Evolutionary conservation across 345 rosid species (phyloP), one percentile per base, ranked within the genome.

Genomic region (Gossypium anomalum): DNA sequence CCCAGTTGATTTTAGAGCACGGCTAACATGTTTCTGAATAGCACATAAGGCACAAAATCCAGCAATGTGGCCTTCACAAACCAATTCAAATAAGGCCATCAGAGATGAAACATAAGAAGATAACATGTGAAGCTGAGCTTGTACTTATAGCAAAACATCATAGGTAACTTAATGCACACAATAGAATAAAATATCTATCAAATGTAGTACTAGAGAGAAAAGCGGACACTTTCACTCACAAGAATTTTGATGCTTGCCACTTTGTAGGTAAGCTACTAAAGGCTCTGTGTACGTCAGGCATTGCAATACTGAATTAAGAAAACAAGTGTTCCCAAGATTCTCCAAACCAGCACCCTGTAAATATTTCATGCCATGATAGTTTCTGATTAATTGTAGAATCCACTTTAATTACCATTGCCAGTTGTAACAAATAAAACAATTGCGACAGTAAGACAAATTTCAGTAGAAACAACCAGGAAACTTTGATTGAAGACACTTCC

Each of bases 11-110:
- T 91, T 86, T 47, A 89, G 83, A 49, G 97, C 98, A 73, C 84
- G 77, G 79, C 93, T 91, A 70, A 95, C 94, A 80, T 95, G 99
- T 70, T 89, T 90, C 84, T 95, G 99, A 62, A 95, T 93, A 58
- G 99, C 99, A 82, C 99, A 95, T 83, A 95, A 77, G 15, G 97
- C 98, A 82, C 99, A 95, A 74, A 93, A 95, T 22, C 99, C 99
- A 86, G 91, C 87, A 20, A 93, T 80, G 75, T 72, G 93, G 74
- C 99, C 99, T 95, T 84, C 88, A 89, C 27, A 80, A 77, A 71
- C 17, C 43, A 80, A 68, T 47, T 44, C 60, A 52, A 83, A 70
- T 9, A 57, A 29, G 29, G 34, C 2, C 49, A 61, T 75, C 19
- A 73, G 72, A 58, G 76, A 45, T 15, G 65, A 68, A 25, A 25